Base-by-base conservation (phyloP, 306 rosid genomes). In the Parietaria judaica region DNA sequence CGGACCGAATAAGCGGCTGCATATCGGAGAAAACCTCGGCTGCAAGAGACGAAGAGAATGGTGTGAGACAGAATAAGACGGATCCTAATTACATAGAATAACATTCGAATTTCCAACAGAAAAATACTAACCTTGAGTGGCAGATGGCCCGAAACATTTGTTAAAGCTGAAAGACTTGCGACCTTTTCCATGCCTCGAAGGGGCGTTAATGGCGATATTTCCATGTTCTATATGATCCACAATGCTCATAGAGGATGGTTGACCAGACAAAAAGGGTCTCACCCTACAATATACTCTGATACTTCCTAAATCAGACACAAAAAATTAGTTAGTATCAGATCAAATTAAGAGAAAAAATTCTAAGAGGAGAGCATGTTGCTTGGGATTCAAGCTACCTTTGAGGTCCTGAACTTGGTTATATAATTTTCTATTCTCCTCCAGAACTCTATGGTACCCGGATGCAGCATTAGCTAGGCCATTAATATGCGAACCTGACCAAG, bases 321-420 rank as follows among this genome's bases (percentile, higher is more conserved):
- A 14, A 6, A 59, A 39, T 51, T 43, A 13, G 45, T 23, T 14
- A 61, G 41, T 49, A 60, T 14, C 54, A 60, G 49, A 51, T 53
- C 49, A 55, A 67, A n/a, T n/a, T n/a, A n/a, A 14, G 60, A 34
- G 15, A 56, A 54, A 7, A 16, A 37, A 35, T 50, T 17, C 6
- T n/a, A 49, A 39, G 63, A 51, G n/a, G 47, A 13, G 62, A 39
- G 37, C 68, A 13, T 16, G 54, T 34, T 34, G 23, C 23, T 54
- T 14, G 44, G 23, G 51, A 49, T n/a, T 66, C 74, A 71, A 61
- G 45, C 58, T 38, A 87, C 98, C 98, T 72, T 87, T 87, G 61
- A 91, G 98, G 75, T 91, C 98, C 67, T 91, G 98, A 50, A 91
- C 96, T 80, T 85, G 92, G 72, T 87, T 91, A 77, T 91, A 91